Evolutionary conservation across 805 yeast genomes (phyloP).

Genomic region (Nakazawaea populi): DNA sequence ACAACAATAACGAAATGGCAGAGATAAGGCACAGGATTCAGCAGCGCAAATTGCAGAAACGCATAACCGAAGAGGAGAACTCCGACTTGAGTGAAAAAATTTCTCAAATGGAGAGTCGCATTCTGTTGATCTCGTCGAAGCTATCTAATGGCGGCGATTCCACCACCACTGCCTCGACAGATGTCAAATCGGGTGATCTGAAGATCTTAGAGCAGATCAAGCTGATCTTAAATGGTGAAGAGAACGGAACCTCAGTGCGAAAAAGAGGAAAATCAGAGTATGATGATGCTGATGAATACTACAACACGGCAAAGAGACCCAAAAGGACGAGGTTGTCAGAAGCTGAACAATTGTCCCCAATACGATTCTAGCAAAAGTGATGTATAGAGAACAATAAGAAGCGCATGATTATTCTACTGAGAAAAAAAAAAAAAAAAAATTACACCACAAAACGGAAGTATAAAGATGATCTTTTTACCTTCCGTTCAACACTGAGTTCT

Average conservation of each 20-base stretch:
- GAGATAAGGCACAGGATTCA: slow-evolving; percentile 1
- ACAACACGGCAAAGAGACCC: background rate
- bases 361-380: background rate
- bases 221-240: background rate
- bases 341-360: slow-evolving; percentile 1
- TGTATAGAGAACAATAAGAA: background rate
- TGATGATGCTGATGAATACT: background rate
- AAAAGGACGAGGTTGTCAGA: background rate
- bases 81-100: background rate
- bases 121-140: background rate
- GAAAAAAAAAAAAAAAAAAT: background rate
- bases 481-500: too few relatives aligned
- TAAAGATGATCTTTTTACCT: too few relatives aligned
- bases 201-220: background rate
- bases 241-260: too few relatives aligned
- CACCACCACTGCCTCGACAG: too few relatives aligned
- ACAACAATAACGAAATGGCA: background rate
- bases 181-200: too few relatives aligned
- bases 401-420: background rate
- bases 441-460: too few relatives aligned
- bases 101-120: background rate
- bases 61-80: background rate
- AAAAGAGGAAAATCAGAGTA: background rate
- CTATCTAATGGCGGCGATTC: background rate
- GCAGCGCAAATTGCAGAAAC: background rate